Evolutionary conservation across 257 asterid genomes (phyloP).

Genomic region (Plantago elongata): DNA sequence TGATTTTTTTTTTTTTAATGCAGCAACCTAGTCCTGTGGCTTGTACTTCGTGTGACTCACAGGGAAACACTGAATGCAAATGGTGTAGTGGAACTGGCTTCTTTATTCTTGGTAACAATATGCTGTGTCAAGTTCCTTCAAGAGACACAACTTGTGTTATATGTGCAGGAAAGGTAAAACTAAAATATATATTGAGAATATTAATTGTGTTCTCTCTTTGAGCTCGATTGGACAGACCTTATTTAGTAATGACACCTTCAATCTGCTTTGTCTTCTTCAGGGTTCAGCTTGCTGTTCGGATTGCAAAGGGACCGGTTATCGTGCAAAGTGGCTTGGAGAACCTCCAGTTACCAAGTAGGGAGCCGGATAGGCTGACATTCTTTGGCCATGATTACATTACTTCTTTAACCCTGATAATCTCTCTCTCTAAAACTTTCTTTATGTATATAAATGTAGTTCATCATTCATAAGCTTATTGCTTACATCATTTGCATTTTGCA

Average conservation of each 20-base stretch:
- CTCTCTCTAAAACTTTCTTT: no score
- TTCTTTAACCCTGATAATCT: no score
- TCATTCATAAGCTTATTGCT: no score
- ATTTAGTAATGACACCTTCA: neutral
- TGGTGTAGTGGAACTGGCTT: constrained; percentile 97
- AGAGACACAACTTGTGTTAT: constrained; percentile 76
- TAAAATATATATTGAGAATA: constrained; percentile 17
- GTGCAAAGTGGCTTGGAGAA: constrained; percentile 88
- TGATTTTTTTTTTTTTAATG: constrained; percentile 14
- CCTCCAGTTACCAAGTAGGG: constrained; percentile 55
- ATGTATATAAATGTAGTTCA: no score
- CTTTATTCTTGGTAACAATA: constrained; percentile 90
- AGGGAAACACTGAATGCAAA: constrained; percentile 79
- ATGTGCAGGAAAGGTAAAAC: constrained; percentile 71
- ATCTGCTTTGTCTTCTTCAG: constrained; percentile 25
- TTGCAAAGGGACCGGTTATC: constrained; percentile 91
- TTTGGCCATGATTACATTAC: no score
- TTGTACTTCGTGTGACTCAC: constrained; percentile 70
- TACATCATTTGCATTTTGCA: no score
- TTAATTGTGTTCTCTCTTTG: neutral
- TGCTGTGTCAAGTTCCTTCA: constrained; percentile 93
- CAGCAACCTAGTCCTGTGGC: constrained; percentile 90
- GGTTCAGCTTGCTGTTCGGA: constrained; percentile 71
- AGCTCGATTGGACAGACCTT: neutral
- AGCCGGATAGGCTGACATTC: no score